A percentile compares a stretch with the other conserved stretches of the same genome.
phyloP scores from a whole-genome alignment of 1,284 basidiomycete species.

The Ceratobasidium sp. region DNA sequence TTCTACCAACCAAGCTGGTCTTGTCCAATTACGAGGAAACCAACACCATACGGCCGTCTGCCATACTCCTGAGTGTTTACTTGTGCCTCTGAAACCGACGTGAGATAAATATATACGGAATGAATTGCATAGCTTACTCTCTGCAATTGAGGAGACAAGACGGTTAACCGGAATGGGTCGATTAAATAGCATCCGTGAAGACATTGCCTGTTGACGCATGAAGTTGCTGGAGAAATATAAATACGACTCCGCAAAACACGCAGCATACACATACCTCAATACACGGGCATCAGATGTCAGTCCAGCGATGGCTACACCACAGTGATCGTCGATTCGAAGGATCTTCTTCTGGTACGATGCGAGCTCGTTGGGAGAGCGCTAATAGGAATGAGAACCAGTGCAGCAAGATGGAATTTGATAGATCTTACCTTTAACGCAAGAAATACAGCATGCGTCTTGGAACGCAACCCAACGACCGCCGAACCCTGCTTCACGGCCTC shows the following conservation, averaged over 20 bases:
- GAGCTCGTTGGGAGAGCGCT: constrained; percentile 98
- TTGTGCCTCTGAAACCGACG: constrained; percentile 78
- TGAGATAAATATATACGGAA: constrained; percentile 13
- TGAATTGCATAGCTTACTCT: constrained; percentile 66
- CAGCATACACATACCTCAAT: constrained; percentile 67
- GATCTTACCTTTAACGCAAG: constrained; percentile 83
- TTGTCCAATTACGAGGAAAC: constrained; percentile 96
- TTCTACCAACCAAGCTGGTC: constrained; percentile 61
- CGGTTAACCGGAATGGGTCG: constrained; percentile 93
- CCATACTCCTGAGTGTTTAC: constrained; percentile 99
- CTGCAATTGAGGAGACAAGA: constrained; percentile 91
- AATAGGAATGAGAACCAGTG: background rate
- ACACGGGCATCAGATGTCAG: constrained; percentile 98
- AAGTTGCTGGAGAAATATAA: constrained; percentile 74
- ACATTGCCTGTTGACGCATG: constrained; percentile 99
- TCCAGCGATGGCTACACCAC: constrained; percentile 98
- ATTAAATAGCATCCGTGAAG: constrained; percentile 92
- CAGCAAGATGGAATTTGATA: constrained; percentile 1
- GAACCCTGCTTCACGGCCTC: constrained; percentile 99
- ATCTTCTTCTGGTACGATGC: constrained; percentile 99
- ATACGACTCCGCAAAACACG: background rate
- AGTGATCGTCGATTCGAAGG: constrained; percentile 98
- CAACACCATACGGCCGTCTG: constrained; percentile 96
- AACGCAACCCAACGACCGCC: constrained; percentile 94
- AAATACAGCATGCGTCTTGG: constrained; percentile 93